Evolutionary conservation across 352 stramenopile species (phyloP), one percentile per base, ranked within the genome.

Genomic region (Phytophthora ramorum): DNA sequence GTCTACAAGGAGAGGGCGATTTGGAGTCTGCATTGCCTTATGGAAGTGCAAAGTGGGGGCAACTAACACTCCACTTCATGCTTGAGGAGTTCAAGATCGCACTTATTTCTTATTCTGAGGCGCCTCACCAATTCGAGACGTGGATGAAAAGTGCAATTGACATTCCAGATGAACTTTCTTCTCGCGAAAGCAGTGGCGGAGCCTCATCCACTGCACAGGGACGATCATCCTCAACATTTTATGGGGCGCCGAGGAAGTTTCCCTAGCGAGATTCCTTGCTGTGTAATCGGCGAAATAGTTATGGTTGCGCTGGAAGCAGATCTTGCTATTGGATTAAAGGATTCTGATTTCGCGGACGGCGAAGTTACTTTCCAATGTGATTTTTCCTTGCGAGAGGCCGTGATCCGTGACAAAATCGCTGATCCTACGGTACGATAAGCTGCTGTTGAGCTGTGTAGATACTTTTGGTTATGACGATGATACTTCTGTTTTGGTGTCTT

Each of bases 11-110:
- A 63, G 30, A 60, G 10, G 47, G 35, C 17, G 56, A 63, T 5
- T 49, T 43, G 13, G 13, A 50, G 34, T 4, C 14, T 35, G 10
- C 30, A 0, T 7, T 58, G 19, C 9, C 46, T 48, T 44, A 20
- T 58, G 17, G 43, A 63, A 19, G 24, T 49, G 17, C 35, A 22
- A 58, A 56, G 14, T 71, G 51, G 53, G 49, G 58, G 20, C 69
- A 52, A 9, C 26, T 78, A 28, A 66, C 53, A 45, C 41, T 81
- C 3, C 59, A 66, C 20, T 71, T 80, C 17, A 30, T 76, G 2
- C 49, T 87, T 26, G 70, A 85, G 32, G 77, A 86, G 49, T 69
- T 89, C 34, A 89, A 85, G 50, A 49, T 89, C 35, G 73, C 70
- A 16, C 47, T 87, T 24, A 66, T 79, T 17, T 81, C 77, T 13